Evolutionary conservation across 2,329 filamentous ascomycete genomes (phyloP), one percentile per base, ranked within the genome.

Genomic region (Capronia coronata): DNA sequence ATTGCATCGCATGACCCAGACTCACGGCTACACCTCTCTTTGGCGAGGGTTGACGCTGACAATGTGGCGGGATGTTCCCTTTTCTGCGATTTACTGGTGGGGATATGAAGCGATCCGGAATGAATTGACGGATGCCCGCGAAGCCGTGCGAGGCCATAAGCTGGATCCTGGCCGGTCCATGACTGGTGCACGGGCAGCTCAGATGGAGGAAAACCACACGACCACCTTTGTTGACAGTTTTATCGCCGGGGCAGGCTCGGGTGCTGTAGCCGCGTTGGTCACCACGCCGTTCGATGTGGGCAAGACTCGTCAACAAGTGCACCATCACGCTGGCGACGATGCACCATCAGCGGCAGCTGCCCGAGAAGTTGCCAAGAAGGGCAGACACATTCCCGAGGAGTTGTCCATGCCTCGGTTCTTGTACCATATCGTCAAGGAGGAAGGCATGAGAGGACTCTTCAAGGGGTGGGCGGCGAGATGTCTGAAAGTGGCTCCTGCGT

Each of bases 201-300:
- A 76, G 29, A 83, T 75, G 55, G 72, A 75, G 38, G 83, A 90
- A 61, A 85, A 84, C 51, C 86, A 87, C 57, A 76, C 76, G 1
- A 79, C 83, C 3, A 93, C 90, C 0, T 88, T 97, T 47, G 69
- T 86, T 21, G 91, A 97, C 68, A 93, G 87, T 61, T 98, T 97
- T 63, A 71, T 88, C 14, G 87, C 91, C 0, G 93, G 93, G 14
- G 88, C 88, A 0, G 67, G 79, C 1, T 93, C 90, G 0, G 93
- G 93, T 2, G 84, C 86, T 0, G 77, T 93, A 22, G 89, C 93
- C 0, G 90, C 91, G 1, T 78, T 96, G 18, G 75, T 93, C 16
- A 98, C 93, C 0, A 96, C 87, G 51, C 93, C 93, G 0, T 98
- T 98, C 61, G 93, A 98, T 62, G 93, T 98, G 0, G 93, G 93